These are phyloP conservation scores for Hypomyces rosellus DNA, from an alignment of 2,329 filamentous ascomycete species.

Conservation along the genomic window DNA sequence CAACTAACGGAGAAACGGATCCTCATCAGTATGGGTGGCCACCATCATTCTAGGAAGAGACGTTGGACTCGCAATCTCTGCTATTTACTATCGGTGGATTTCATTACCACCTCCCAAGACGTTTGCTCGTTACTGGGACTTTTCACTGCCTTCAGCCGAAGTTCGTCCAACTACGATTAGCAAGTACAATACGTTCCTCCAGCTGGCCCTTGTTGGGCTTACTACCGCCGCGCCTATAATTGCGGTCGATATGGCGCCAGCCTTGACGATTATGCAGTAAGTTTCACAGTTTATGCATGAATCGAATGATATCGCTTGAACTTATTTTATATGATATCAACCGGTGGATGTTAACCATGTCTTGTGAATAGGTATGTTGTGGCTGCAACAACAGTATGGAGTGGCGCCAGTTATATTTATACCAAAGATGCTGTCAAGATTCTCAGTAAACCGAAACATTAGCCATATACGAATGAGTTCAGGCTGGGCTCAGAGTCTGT, in stretches of 20 bases:
- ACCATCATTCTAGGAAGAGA: constrained; percentile 88
- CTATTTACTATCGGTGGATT: constrained; percentile 94
- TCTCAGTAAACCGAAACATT: constrained; percentile 36
- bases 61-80: constrained; percentile 71
- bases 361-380: constrained; percentile 64
- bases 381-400: constrained; percentile 86
- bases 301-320: background rate
- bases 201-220: constrained; percentile 77
- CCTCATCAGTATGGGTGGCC: constrained; percentile 68
- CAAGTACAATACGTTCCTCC: constrained; percentile 91
- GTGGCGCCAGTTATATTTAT: constrained; percentile 85
- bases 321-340: too few species aligned
- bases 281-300: constrained; percentile 22
- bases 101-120: constrained; percentile 91
- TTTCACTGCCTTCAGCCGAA: constrained; percentile 81
- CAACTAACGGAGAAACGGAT: background rate
- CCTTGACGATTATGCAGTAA: constrained; percentile 60
- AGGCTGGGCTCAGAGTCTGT: too few species aligned
- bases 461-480: background rate
- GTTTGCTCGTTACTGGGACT: constrained; percentile 91
- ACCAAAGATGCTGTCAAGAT: constrained; percentile 91
- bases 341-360: background rate
- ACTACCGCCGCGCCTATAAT: constrained; percentile 77
- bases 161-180: constrained; percentile 77
- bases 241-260: constrained; percentile 45